A percentile compares a stretch with the other conserved stretches of the same genome.
Conservation (phyloP, 176 grass and related monocot genomes). For the Thinopyrum elongatum region DNA sequence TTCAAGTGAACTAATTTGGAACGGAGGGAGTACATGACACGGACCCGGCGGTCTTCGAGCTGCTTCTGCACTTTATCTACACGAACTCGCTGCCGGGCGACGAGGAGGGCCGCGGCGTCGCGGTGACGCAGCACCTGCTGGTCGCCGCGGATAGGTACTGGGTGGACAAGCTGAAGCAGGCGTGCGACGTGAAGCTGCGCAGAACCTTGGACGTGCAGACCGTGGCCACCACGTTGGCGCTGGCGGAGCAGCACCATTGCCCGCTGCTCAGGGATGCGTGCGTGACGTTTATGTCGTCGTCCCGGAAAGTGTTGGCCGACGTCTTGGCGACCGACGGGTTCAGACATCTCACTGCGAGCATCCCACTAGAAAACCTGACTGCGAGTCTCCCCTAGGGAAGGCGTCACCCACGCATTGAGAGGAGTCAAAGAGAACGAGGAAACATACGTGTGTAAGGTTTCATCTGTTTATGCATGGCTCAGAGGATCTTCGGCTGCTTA, state of each 20-base stretch:
- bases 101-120: not conserved
- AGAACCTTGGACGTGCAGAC: not conserved
- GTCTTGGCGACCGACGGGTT: conserved; percentile 18
- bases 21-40: too few relatives aligned
- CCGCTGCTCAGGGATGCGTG: not conserved
- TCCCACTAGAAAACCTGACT: not conserved
- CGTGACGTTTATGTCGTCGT: not conserved
- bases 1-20: too few relatives aligned
- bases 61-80: conserved; percentile 35
- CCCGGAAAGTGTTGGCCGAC: not conserved
- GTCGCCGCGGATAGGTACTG: conserved; percentile 33
- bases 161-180: conserved; percentile 14
- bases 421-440: too few relatives aligned
- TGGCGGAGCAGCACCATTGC: conserved; percentile 31
- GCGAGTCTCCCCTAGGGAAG: not conserved
- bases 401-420: too few relatives aligned
- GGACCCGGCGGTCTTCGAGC: conserved; percentile 8
- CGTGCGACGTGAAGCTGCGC: conserved; percentile 9
- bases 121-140: conserved; percentile 13
- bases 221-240: not conserved
- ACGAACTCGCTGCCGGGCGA: not conserved
- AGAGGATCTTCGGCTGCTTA: too few relatives aligned
- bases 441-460: too few relatives aligned
- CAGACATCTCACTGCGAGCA: not conserved
- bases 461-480: too few relatives aligned